Conservation (phyloP, 2,329 filamentous ascomycete species). For the Clonostachys rosea region DNA sequence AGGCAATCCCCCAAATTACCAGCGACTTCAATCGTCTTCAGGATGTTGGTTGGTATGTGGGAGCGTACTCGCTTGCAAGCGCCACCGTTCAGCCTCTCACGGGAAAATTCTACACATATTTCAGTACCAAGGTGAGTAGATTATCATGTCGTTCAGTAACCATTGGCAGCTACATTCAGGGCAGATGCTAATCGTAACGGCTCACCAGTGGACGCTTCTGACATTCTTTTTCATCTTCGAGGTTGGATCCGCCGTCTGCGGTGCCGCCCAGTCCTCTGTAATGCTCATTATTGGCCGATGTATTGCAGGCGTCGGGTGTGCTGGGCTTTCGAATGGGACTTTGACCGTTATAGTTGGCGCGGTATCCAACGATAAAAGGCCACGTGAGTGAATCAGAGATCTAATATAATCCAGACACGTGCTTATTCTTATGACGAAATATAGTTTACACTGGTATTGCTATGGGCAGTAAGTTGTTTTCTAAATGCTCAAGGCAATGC, state of each 20-base stretch:
- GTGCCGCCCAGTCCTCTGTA: slow-evolving; percentile 6
- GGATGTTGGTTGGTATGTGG: slow-evolving; percentile 50
- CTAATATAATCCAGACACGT: no score
- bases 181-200: no score
- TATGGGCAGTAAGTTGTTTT: slow-evolving; percentile 14
- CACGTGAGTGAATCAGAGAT: slow-evolving; percentile 1
- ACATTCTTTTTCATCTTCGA: slow-evolving; percentile 9
- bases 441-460: slow-evolving; percentile 3
- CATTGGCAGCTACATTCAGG: no score
- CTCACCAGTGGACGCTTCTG: slow-evolving; percentile 6
- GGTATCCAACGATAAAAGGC: slow-evolving; percentile 8
- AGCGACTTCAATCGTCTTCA: slow-evolving; percentile 38
- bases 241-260: slow-evolving; percentile 12
- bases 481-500: no score
- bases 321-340: slow-evolving; percentile 9
- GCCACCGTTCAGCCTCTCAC: slow-evolving; percentile 42
- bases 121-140: slow-evolving; percentile 27
- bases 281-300: slow-evolving; percentile 13
- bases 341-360: slow-evolving; percentile 10
- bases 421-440: no score
- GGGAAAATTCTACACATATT: slow-evolving; percentile 42
- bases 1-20: slow-evolving; percentile 41
- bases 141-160: no score
- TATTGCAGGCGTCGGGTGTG: slow-evolving; percentile 10
- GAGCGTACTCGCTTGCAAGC: slow-evolving; percentile 39